A percentile compares a stretch with the other conserved stretches of the same genome.
Evolutionary conservation across 2,329 filamentous ascomycete species (phyloP).

Genomic region (Ophioceras dolichostomum): DNA sequence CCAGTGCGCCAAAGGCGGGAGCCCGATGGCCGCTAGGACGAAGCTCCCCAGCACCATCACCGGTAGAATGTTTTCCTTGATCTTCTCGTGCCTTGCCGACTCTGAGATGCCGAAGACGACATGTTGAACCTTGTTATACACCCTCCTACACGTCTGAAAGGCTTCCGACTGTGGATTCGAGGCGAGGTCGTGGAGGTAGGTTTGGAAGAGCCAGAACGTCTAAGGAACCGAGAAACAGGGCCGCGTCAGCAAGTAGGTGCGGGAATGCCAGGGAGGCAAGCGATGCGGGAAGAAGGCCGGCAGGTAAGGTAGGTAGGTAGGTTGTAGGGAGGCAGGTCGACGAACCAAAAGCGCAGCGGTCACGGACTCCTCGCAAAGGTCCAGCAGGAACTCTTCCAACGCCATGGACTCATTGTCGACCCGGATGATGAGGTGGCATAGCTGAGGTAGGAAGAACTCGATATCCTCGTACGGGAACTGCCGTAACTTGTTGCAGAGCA

Average conservation of each 20-base stretch:
- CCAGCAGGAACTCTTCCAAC: slow-evolving; percentile 74
- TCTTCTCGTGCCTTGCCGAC: slow-evolving; percentile 55
- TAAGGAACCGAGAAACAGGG: no score
- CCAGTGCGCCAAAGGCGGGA: slow-evolving; percentile 65
- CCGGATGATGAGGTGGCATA: slow-evolving; percentile 80
- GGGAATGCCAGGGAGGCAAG: no score
- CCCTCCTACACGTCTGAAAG: slow-evolving; percentile 70
- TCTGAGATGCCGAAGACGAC: slow-evolving; percentile 74
- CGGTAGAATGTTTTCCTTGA: slow-evolving; percentile 69
- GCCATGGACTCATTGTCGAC: slow-evolving; percentile 89
- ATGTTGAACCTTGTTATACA: slow-evolving; percentile 82
- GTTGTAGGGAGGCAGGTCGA: slow-evolving; percentile 9
- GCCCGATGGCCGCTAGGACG: slow-evolving; percentile 62
- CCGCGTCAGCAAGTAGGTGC: no score
- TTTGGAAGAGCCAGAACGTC: slow-evolving; percentile 89
- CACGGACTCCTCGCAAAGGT: slow-evolving; percentile 78
- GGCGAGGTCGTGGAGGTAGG: slow-evolving; percentile 71
- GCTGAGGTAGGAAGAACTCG: slow-evolving; percentile 80
- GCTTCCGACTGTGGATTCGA: slow-evolving; percentile 61
- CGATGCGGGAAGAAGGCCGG: no score
- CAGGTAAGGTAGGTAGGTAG: no score
- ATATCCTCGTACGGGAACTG: slow-evolving; percentile 86
- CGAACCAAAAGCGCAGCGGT: slow-evolving; percentile 71
- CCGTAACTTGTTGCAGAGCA: slow-evolving; percentile 77
- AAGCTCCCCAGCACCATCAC: slow-evolving; percentile 73